Base-by-base conservation (phyloP, 2,329 filamentous ascomycete genomes). In the Exophiala alcalophila region DNA sequence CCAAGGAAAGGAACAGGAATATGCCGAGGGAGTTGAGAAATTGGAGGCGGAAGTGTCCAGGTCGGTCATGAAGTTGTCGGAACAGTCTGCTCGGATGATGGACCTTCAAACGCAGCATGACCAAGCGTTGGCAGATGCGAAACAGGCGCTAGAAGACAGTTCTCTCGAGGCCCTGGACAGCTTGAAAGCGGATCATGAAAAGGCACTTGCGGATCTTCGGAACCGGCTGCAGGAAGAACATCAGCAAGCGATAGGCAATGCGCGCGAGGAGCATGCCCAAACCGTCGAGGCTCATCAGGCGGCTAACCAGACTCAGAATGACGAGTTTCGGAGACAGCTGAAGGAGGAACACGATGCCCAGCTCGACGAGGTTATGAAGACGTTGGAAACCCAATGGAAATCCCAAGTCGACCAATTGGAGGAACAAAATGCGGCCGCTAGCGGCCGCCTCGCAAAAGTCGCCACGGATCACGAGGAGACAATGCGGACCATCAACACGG, bases 341-440 rank as follows among this genome's bases (percentile, higher is more conserved):
- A 52, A 52, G 36, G 38, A 44, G 15, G 45, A 38, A 15, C 39
- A 52, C 31, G 45, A 43, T 20, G 23, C 25, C 6, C 49, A 52
- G 31, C 42, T 59, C 15, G 52, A 57, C 24, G 39, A 52, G 23
- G 50, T 57, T 24, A 40, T 57, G 38, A 49, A 50, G 9, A 51
- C 52, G 2, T 31, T 50, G 16, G 55, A 57, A 46, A 44, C 24
- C 40, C 30, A 41, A 46, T 39, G 55, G 50, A 37, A 54, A 38
- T 30, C 45, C 34, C 33, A 55, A 49, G 44, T 52, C 12, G 45
- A 45, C 11, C 43, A 43, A 14, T 31, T 52, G 4, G 49, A 52
- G 28, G 49, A 46, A 20, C 30, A 41, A 18, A 40, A 41, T 27
- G 41, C 44, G 35, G 41, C 40, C 40, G 41, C 42, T 33, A 46